Percentiles rank a stretch among this genome's conserved stretches.
phyloP scores from a whole-genome alignment of 495 filamentous ascomycete species.

The Aspergillus sclerotioniger region DNA sequence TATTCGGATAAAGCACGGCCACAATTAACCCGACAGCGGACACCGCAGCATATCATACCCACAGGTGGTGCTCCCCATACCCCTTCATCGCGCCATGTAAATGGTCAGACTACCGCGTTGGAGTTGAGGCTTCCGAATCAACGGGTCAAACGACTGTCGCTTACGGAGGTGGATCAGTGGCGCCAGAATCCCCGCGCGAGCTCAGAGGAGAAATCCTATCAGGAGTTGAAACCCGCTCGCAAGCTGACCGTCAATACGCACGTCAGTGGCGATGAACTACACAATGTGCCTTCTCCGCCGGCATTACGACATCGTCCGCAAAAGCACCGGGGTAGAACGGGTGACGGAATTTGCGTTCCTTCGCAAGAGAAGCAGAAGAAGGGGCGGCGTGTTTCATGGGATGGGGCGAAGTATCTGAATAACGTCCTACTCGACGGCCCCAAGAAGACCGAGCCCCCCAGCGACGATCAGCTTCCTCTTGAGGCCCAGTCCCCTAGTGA shows the following conservation, averaged over 20 bases:
- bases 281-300: constrained; percentile 40
- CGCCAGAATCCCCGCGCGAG: constrained; percentile 32
- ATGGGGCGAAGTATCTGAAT: constrained; percentile 40
- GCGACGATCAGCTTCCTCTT: constrained; percentile 5
- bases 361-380: constrained; percentile 30
- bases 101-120: constrained; percentile 29
- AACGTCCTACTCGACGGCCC: constrained; percentile 21
- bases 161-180: constrained; percentile 39
- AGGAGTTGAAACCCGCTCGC: constrained; percentile 29
- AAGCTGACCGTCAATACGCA: constrained; percentile 33
- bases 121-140: constrained; percentile 41
- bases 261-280: constrained; percentile 25
- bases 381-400: constrained; percentile 45
- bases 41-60: constrained; percentile 7
- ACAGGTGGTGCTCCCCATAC: constrained; percentile 28
- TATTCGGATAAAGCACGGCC: constrained; percentile 12
- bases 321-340: constrained; percentile 41
- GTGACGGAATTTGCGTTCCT: constrained; percentile 20
- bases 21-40: constrained; percentile 11
- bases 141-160: constrained; percentile 41
- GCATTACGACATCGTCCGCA: constrained; percentile 44
- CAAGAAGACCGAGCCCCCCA: constrained; percentile 10
- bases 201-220: constrained; percentile 33
- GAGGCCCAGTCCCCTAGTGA: constrained; percentile 24
- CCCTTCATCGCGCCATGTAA: constrained; percentile 30